Evolutionary conservation across 257 asterid genomes (phyloP).

Genomic region (Solanum commersonii): DNA sequence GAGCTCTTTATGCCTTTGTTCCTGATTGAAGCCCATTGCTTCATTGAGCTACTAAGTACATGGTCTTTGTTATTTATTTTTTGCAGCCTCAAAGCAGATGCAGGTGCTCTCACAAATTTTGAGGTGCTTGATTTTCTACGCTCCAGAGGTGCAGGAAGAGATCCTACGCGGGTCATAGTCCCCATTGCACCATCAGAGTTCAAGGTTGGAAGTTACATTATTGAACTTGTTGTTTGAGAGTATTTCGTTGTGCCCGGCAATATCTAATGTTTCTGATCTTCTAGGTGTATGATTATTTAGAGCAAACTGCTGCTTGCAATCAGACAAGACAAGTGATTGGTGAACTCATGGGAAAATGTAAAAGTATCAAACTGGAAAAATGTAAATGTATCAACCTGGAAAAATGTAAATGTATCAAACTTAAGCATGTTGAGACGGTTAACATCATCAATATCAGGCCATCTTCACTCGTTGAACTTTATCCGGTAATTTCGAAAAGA

Average conservation of each 20-base stretch:
- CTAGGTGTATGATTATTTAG: slow-evolving; percentile 68
- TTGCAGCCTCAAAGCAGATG: slow-evolving; percentile 43
- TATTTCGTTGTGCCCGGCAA: neutral
- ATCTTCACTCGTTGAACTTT: slow-evolving; percentile 34
- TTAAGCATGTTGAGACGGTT: slow-evolving; percentile 65
- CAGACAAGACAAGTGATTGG: slow-evolving; percentile 42
- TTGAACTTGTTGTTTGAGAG: neutral
- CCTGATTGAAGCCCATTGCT: neutral
- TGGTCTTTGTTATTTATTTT: neutral
- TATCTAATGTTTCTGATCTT: neutral
- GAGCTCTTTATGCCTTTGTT: neutral
- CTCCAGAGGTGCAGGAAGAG: slow-evolving; percentile 78
- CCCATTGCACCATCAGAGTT: slow-evolving; percentile 56
- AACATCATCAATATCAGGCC: slow-evolving; percentile 67
- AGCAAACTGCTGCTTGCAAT: slow-evolving; percentile 46
- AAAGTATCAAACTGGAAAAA: slow-evolving; percentile 38
- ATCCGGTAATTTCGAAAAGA: slow-evolving; percentile 30
- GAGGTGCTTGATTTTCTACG: slow-evolving; percentile 71
- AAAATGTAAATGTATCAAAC: slow-evolving; percentile 39
- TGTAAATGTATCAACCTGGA: slow-evolving; percentile 17
- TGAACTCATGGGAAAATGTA: slow-evolving; percentile 35
- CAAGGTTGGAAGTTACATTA: slow-evolving; percentile 37
- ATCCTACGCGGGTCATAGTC: slow-evolving; percentile 53
- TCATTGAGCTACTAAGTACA: neutral
- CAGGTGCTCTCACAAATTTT: slow-evolving; percentile 60